Base-by-base conservation (phyloP, 495 filamentous ascomycete genomes). In the Parachaetomium inaequale region DNA sequence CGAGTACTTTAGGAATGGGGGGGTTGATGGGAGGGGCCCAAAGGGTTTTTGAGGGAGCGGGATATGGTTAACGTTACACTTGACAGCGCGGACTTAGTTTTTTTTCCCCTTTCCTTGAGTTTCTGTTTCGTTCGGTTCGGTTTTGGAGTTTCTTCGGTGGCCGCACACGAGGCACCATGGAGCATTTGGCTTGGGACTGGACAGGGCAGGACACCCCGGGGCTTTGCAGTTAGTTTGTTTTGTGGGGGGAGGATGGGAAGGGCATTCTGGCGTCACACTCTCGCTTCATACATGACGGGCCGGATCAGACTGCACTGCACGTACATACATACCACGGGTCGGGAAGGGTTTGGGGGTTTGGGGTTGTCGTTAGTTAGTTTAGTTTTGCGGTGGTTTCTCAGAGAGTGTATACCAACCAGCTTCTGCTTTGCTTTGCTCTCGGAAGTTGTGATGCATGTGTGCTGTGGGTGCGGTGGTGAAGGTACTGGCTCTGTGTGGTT, bases 1-100 rank as follows among this genome's bases (percentile, higher is more conserved):
- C 6, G 87, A 93, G 67, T 87, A 82, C 59, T 86, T 91, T 69
- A 78, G 76, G 52, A 86, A 81, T 4, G 85, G 85, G 1, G 85
- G 84, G 0, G 11, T 51, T 1, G 82, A 85, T 58, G 85, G 84
- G 3, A 72, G 62, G 58, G 83, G 82, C 0, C 76, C 81, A 4
- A 81, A 81, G 51, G 83, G 76, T 2, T 81, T 87, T 53, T 80
- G 62, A 73, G 51, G 10, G 7, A 1, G 11, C 17, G 50, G 6
- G 4, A 19, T 23, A 25, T 21, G 25, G 8, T 17, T 15, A 19
- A 32, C 21, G 5, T 38, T 40, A 12, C 15, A 7, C 42, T 46
- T 40, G n/a, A 43, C 40, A 43, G 40, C 40, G 40, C 23, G 3
- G 8, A 43, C 40, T 4, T 28, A 10, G 21, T 50, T 42, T 31